phyloP scores from a whole-genome alignment of 1,284 basidiomycete species.

The Sphaerobolus stellatus region DNA sequence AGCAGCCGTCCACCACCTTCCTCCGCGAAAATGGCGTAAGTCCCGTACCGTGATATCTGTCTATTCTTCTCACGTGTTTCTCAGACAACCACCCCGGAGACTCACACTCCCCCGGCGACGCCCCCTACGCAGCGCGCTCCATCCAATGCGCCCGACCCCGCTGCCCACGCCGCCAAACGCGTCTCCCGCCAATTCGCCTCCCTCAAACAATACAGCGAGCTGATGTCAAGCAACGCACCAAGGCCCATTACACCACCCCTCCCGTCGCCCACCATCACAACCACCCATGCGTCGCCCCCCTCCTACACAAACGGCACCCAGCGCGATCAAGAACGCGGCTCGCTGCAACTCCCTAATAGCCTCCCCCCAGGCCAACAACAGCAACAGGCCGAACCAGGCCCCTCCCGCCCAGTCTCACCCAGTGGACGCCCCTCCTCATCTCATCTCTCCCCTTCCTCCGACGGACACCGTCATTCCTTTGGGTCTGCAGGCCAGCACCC shows the following conservation, averaged over 20 bases:
- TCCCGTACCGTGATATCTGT: neutral
- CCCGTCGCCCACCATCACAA: neutral
- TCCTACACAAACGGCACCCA: no score
- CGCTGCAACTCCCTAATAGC: no score
- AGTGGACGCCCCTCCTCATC: neutral
- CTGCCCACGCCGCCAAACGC: constrained; percentile 12
- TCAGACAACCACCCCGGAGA: constrained; percentile 3
- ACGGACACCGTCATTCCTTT: no score
- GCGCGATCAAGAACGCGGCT: no score
- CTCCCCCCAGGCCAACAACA: no score
- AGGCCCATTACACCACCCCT: neutral
- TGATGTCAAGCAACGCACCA: neutral
- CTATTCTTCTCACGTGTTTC: neutral
- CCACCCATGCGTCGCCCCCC: neutral
- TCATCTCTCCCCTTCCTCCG: neutral
- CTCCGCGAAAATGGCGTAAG: constrained; percentile 15
- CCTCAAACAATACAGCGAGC: constrained; percentile 3
- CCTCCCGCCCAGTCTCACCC: neutral
- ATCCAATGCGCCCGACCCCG: constrained; percentile 3
- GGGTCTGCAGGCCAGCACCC: no score
- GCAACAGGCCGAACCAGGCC: no score
- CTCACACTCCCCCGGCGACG: constrained; percentile 10
- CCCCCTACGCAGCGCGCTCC: constrained; percentile 1
- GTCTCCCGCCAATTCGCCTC: constrained; percentile 12
- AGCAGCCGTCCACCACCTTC: constrained; percentile 7